These are phyloP conservation scores for Arthrinium phaeospermum DNA, from an alignment of 2,329 filamentous ascomycete genomes.

Conservation along the genomic window DNA sequence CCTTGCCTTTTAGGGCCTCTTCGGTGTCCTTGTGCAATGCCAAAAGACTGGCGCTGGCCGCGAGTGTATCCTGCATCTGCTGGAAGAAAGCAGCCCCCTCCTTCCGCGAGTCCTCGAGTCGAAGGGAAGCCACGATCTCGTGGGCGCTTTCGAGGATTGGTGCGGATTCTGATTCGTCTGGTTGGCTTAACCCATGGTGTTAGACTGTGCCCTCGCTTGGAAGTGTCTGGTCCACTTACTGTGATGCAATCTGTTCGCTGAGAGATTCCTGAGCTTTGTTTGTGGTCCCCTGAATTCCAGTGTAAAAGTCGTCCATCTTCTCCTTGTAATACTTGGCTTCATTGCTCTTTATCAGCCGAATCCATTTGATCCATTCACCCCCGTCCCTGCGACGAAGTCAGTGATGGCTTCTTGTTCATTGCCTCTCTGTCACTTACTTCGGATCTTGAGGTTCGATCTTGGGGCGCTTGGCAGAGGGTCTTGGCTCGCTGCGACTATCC, in stretches of 20 bases:
- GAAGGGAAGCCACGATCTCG: neutral
- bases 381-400: neutral
- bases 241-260: neutral
- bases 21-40: conserved; percentile 37
- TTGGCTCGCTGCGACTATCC: neutral
- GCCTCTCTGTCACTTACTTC: neutral
- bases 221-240: neutral
- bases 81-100: conserved; percentile 35
- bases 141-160: neutral
- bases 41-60: conserved; percentile 35
- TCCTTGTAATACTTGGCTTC: neutral
- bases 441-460: neutral
- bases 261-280: neutral
- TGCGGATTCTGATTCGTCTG: neutral
- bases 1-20: conserved; percentile 31
- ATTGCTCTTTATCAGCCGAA: neutral
- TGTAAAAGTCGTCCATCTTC: neutral
- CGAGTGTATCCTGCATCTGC: conserved; percentile 30
- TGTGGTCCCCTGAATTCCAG: neutral
- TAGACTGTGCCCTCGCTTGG: neutral
- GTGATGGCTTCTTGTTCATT: neutral
- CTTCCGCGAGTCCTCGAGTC: neutral
- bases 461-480: neutral
- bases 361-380: neutral
- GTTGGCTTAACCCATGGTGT: neutral